A percentile compares a stretch with the other conserved stretches of the same genome.
phyloP scores from a whole-genome alignment of 2,329 filamentous ascomycete genomes.

The Alternaria postmessia region DNA sequence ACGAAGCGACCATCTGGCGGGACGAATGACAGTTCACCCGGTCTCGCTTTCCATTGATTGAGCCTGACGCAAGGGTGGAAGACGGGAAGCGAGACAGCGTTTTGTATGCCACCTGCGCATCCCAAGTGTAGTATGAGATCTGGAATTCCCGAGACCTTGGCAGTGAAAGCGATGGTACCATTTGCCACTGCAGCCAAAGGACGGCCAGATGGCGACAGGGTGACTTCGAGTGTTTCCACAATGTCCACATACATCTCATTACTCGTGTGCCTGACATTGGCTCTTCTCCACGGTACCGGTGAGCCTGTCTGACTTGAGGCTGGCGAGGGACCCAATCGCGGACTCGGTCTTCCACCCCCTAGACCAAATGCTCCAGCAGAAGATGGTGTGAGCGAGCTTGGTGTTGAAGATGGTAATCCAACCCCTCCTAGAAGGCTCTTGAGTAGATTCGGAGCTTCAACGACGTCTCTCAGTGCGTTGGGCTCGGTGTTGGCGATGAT shows the following conservation, averaged over 20 bases:
- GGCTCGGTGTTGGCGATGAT: slow-evolving; percentile 89
- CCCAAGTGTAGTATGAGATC: slow-evolving; percentile 85
- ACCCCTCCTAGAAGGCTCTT: slow-evolving; percentile 89
- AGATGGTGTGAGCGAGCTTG: slow-evolving; percentile 39
- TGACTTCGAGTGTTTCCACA: slow-evolving; percentile 87
- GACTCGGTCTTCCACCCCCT: slow-evolving; percentile 30
- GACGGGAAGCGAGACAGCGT: slow-evolving; percentile 84
- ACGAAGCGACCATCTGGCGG: slow-evolving; percentile 95
- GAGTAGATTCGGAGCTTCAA: slow-evolving; percentile 90
- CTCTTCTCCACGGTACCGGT: slow-evolving; percentile 84
- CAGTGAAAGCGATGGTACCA: slow-evolving; percentile 92
- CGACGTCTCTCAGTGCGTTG: slow-evolving; percentile 88
- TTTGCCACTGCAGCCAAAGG: slow-evolving; percentile 87
- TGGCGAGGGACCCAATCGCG: slow-evolving; percentile 32
- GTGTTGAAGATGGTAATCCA: slow-evolving; percentile 69
- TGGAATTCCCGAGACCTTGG: slow-evolving; percentile 92
- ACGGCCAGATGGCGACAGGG: slow-evolving; percentile 86
- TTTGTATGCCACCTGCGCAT: slow-evolving; percentile 73
- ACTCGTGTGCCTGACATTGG: slow-evolving; percentile 92
- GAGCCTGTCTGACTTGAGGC: slow-evolving; percentile 48
- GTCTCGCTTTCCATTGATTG: slow-evolving; percentile 85
- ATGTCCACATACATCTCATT: slow-evolving; percentile 98
- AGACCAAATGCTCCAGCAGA: slow-evolving; percentile 10
- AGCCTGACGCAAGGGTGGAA: slow-evolving; percentile 96
- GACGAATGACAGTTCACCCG: slow-evolving; percentile 93